Evolutionary conservation across 257 asterid genomes (phyloP), one percentile per base, ranked within the genome.

Genomic region (Anisodus acutangulus): DNA sequence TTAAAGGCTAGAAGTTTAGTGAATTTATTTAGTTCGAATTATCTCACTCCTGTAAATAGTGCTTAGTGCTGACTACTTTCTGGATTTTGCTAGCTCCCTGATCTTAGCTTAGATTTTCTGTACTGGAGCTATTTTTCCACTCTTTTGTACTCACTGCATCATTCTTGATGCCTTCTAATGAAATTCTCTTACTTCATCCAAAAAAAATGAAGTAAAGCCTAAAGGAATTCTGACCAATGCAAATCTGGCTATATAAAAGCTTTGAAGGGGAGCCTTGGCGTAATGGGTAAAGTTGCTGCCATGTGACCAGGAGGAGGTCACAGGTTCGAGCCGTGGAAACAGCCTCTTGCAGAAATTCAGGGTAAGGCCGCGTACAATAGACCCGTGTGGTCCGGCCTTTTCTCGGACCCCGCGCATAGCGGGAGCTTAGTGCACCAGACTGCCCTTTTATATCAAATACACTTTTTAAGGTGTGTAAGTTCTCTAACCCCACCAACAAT

Each of bases 401-500:
- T 0, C 35, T 31, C 35, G 35, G 35, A 31, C 35, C 35, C 35
- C 1, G 35, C 1, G 35, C 35, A 31, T 31, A 31, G 35, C 35
- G 35, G 35, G 35, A 31, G 35, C 35, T 31, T 31, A 31, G 35
- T 31, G 35, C 35, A 31, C 35, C 35, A 31, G 35, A 31, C 35
- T 31, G 2, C 35, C 35, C 26, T 22, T 22, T 78, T 15, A 53
- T 57, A 53, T 78, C 64, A 78, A 78, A 53, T 53, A 78, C 64
- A 26, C 82, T 15, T 78, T 49, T 53, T 37, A 26, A 78, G 82
- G 16, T 31, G 3, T 51, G 45, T 12, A 26, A 51, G 12, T 54
- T 53, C 82, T 53, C 82, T 78, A 53, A 53, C 60, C 79, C 81
- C 82, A 53, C 64, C 82, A 53, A 53, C 45, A 35, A 15, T 31